Evolutionary conservation across 495 filamentous ascomycete genomes (phyloP).

Genomic region (Bacidia rubella): DNA sequence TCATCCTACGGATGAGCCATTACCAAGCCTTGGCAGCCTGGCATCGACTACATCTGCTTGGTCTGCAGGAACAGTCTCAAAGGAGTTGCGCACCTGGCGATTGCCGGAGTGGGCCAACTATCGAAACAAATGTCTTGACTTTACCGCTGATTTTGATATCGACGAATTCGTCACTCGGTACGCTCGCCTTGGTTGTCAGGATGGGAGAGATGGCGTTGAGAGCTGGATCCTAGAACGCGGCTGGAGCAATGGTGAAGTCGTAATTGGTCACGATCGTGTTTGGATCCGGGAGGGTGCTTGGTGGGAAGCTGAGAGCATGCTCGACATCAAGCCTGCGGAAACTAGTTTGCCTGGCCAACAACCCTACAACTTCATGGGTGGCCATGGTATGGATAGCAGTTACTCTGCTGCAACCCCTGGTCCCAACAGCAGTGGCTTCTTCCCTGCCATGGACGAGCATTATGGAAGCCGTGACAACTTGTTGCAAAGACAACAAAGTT

Average conservation of each 20-base stretch:
- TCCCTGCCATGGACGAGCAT: conserved; percentile 43
- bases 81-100: conserved; percentile 83
- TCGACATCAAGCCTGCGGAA: conserved; percentile 69
- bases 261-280: conserved; percentile 76
- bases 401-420: conserved; percentile 41
- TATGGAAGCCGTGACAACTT: conserved; percentile 59
- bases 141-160: conserved; percentile 89
- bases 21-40: conserved; percentile 49
- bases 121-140: conserved; percentile 83
- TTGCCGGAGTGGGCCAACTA: conserved; percentile 94
- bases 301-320: conserved; percentile 97
- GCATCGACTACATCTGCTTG: conserved; percentile 55
- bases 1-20: conserved; percentile 80
- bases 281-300: conserved; percentile 91
- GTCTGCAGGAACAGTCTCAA: conserved; percentile 83
- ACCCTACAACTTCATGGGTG: conserved; percentile 30
- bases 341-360: conserved; percentile 14
- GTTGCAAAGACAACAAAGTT: conserved; percentile 42
- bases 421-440: conserved; percentile 54
- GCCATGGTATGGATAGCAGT: conserved; percentile 40
- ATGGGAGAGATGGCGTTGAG: conserved; percentile 85
- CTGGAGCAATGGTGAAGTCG: conserved; percentile 95
- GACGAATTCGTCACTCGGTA: conserved; percentile 85
- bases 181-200: conserved; percentile 67
- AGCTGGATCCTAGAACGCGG: conserved; percentile 91